Evolutionary conservation across 2,329 filamentous ascomycete genomes (phyloP), one percentile per base, ranked within the genome.

Genomic region (Piedraia hortae): DNA sequence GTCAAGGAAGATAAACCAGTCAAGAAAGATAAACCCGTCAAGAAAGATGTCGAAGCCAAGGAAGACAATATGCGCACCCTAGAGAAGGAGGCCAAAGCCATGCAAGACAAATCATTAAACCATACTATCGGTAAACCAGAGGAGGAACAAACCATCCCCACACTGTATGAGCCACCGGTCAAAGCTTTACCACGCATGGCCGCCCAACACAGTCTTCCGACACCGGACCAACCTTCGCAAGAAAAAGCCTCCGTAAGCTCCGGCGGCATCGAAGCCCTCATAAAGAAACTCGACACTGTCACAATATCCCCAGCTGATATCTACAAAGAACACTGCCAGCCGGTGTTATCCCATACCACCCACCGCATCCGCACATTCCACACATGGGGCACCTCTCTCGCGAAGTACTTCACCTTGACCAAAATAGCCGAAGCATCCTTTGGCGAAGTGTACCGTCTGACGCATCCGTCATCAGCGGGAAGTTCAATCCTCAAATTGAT

Each of bases 371-470:
- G 41, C 2, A 27, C 37, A 4, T 54, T 54, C 26, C 28, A 37
- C 3, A 30, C 39, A n/a, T 54, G 50, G 48, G 41, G 47, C 9
- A 30, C 38, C 4, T 36, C 43, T 21, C 37, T 55, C 6, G 41
- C 44, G 8, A 35, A 39, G 4, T 40, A 48, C 26, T 56, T 57
- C 29, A 36, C 49, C 16, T 49, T 68, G 18, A 46, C 48, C 5
- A 70, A 70, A 32, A 56, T 70, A 16, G 62, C 62, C 5, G 63
- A 70, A 38, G 64, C 64, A 2, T 65, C 62, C 1, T 70, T 64
- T 34, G 61, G 60, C 24, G 62, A 68, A 34, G 63, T 70, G 3
- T 68, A 66, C 37, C 58, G 62, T 7, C 43, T 67, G 27, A 51
- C 46, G 5, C 37, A 34, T 8, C 32, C 44, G 15, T 33, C 38